Evolutionary conservation across 1,284 basidiomycete genomes (phyloP).

Genomic region (Marasmius tenuissimus): DNA sequence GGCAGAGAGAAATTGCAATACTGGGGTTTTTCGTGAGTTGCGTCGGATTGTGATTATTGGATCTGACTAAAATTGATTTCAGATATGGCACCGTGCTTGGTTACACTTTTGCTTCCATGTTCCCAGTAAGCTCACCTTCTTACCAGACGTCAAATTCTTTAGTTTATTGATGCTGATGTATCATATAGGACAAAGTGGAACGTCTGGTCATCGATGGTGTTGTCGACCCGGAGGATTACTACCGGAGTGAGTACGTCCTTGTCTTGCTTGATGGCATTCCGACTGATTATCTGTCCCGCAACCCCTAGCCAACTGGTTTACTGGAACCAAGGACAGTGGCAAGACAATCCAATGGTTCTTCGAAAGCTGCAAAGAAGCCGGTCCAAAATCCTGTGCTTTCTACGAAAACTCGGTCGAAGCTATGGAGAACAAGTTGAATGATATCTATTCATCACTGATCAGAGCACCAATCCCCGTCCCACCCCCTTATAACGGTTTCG

Average conservation of each 20-base stretch:
- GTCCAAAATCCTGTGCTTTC: slow-evolving; percentile 25
- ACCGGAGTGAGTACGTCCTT: no score
- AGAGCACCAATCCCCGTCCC: slow-evolving; percentile 19
- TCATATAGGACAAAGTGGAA: no score
- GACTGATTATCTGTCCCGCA: no score
- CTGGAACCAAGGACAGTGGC: slow-evolving; percentile 20
- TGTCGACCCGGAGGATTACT: no score
- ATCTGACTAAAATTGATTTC: background rate
- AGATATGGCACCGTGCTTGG: no score
- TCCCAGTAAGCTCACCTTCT: background rate
- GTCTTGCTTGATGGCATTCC: no score
- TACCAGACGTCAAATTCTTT: background rate
- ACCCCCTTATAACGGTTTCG: slow-evolving; percentile 13
- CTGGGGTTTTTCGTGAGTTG: slow-evolving; percentile 49
- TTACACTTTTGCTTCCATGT: no score
- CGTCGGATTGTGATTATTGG: background rate
- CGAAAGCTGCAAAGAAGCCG: slow-evolving; percentile 22
- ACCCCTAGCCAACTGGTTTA: slow-evolving; percentile 21
- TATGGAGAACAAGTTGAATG: slow-evolving; percentile 24
- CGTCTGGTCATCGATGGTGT: no score
- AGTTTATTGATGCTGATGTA: no score
- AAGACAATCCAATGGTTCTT: slow-evolving; percentile 27
- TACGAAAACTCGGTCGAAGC: slow-evolving; percentile 22
- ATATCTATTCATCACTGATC: slow-evolving; percentile 17
- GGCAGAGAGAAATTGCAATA: slow-evolving; percentile 47